These are phyloP conservation scores for Ceratocystis colombiana DNA, from an alignment of 2,329 filamentous ascomycete species.

Conservation along the genomic window DNA sequence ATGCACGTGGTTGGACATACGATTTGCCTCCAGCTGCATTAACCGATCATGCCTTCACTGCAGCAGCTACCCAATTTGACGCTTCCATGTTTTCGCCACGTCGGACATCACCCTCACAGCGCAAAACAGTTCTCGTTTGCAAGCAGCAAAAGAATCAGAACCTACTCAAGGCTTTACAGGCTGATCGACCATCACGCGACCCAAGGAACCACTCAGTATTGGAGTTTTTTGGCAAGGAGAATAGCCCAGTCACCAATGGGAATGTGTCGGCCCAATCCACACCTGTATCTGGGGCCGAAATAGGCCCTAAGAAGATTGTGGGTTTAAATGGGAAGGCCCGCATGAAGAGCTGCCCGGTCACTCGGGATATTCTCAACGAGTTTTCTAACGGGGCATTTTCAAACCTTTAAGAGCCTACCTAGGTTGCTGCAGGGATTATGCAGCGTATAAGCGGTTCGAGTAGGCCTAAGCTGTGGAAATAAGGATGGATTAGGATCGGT, in stretches of 20 bases:
- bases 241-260: constrained; percentile 30
- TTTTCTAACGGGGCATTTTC: constrained; percentile 10
- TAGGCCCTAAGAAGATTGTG: constrained; percentile 42
- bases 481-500: no score
- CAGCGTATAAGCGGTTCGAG: neutral
- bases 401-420: neutral
- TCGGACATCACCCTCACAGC: constrained; percentile 26
- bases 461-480: no score
- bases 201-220: constrained; percentile 24
- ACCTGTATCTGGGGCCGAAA: constrained; percentile 31
- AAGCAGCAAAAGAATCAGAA: constrained; percentile 28
- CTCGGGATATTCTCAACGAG: constrained; percentile 71
- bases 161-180: constrained; percentile 30
- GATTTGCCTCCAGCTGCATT: constrained; percentile 56
- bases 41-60: constrained; percentile 58
- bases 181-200: constrained; percentile 27
- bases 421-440: neutral
- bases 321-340: constrained; percentile 53
- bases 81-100: constrained; percentile 16
- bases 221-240: constrained; percentile 36
- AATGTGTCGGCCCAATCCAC: no score
- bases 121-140: neutral
- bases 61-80: constrained; percentile 39
- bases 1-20: constrained; percentile 67
- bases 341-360: constrained; percentile 55